Conservation (phyloP, 176 grass and related monocot species). For the Musa troglodytarum region DNA sequence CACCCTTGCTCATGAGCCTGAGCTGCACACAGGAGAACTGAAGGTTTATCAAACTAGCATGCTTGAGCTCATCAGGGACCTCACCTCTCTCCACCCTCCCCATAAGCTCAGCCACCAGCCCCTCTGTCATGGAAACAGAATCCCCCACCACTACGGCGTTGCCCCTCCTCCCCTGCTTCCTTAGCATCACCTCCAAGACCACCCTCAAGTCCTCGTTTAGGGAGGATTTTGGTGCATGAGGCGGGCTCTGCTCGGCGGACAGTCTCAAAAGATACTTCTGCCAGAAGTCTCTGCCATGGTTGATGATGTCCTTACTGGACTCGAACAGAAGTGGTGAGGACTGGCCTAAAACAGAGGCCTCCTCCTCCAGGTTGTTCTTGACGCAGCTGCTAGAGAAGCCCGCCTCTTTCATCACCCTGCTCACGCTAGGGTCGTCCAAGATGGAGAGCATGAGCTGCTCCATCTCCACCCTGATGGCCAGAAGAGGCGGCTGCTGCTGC, state of each 20-base stretch:
- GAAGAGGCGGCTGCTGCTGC: conserved; percentile 43
- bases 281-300: conserved; percentile 42
- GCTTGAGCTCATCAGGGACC: conserved; percentile 52
- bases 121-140: conserved; percentile 48
- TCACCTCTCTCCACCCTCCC: conserved; percentile 51
- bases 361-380: conserved; percentile 73
- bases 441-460: conserved; percentile 87
- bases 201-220: conserved; percentile 40
- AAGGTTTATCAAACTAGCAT: conserved; percentile 52
- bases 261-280: conserved; percentile 39
- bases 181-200: conserved; percentile 58
- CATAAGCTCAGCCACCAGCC: conserved; percentile 45
- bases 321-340: conserved; percentile 16
- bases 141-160: conserved; percentile 74
- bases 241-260: conserved; percentile 12
- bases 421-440: conserved; percentile 81
- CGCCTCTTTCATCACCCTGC: conserved; percentile 81
- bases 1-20: conserved; percentile 51
- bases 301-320: conserved; percentile 5
- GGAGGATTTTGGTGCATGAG: background rate
- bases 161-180: conserved; percentile 32
- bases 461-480: conserved; percentile 75
- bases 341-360: conserved; percentile 22
- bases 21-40: conserved; percentile 65
- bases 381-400: conserved; percentile 76